Base-by-base conservation (phyloP, 2,329 filamentous ascomycete species). In the Podosphaera leucotricha region DNA sequence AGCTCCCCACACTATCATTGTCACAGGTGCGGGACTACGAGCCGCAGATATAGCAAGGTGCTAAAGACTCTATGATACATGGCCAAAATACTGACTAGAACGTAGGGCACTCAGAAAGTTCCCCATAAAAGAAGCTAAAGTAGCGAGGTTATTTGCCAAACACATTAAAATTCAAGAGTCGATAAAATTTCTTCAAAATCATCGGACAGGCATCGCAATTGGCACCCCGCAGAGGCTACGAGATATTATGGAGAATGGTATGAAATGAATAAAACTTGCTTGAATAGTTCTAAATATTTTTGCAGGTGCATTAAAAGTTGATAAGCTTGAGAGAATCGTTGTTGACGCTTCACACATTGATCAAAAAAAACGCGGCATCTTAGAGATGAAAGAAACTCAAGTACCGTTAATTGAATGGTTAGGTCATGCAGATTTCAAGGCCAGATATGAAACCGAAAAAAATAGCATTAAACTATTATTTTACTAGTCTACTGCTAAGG, bases 111-210 rank as follows among this genome's bases (percentile, higher is more conserved):
- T 92, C 49, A 72, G 84, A 41, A 75, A 76, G 50, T 87, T 90
- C 53, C 81, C 86, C 57, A 77, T 70, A 43, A 84, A 90, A 59
- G 75, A 83, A 7, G 75, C 71, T 42, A 70, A 73, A 39, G 77
- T 98, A 1, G 80, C 82, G 2, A 98, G 98, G 61, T 66, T 98
- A 57, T 98, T 98, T 60, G 87, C 90, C 26, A 98, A 98, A 61
- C 90, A 98, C 60, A 92, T 98, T 66, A 98, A 98, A 63, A 62
- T 98, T 10, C 73, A 82, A 44, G 87, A 95, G 54, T 81, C 86
- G 28, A 74, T 86, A 43, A 68, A 78, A 47, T 81, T 80, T 57
- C 72, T 92, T 37, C 70, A 80, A 54, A 68, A 63, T 44, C 66
- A 63, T 51, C 77, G 77, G 48, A 82, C 85, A 11, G 83, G 84